Percentiles rank a stretch among this genome's conserved stretches.
Evolutionary conservation across 106 monocot species (phyloP).

Genomic region (Apostasia ramifera): DNA sequence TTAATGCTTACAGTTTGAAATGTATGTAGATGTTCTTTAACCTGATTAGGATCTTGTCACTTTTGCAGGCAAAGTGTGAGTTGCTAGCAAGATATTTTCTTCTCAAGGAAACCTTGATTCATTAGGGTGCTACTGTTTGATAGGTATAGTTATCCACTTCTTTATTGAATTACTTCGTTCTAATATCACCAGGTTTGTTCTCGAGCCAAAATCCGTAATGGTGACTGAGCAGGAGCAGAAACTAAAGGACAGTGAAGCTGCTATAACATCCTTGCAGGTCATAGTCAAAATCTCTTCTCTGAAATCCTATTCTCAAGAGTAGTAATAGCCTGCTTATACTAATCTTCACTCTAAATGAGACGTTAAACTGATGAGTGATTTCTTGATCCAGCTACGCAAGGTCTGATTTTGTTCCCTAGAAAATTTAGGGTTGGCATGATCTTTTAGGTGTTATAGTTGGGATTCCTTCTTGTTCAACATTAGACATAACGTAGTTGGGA

Average conservation of each 20-base stretch:
- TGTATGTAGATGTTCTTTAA: too few relatives aligned
- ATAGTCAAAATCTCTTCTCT: neutral
- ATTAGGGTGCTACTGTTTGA: neutral
- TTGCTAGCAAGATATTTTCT: constrained; percentile 9
- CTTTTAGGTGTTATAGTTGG: too few relatives aligned
- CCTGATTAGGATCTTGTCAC: constrained; percentile 7
- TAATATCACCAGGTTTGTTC: constrained; percentile 52
- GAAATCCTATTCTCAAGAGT: neutral
- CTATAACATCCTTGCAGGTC: constrained; percentile 72
- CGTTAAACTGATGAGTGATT: too few relatives aligned
- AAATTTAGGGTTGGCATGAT: too few relatives aligned
- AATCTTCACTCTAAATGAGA: too few relatives aligned
- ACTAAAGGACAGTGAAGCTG: constrained; percentile 70
- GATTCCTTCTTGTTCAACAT: too few relatives aligned
- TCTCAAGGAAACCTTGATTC: neutral
- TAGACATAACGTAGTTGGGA: too few relatives aligned
- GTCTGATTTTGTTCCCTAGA: too few relatives aligned
- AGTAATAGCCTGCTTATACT: neutral
- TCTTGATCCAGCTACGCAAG: too few relatives aligned
- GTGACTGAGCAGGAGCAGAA: constrained; percentile 69
- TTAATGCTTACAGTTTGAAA: too few relatives aligned
- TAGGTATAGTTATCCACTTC: neutral
- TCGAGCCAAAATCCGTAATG: constrained; percentile 71
- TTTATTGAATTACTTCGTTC: constrained; percentile 1
- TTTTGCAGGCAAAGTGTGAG: constrained; percentile 83